These are phyloP conservation scores for Debaryomyces sp. DNA, from an alignment of 1,139 yeast species.

Conservation along the genomic window DNA sequence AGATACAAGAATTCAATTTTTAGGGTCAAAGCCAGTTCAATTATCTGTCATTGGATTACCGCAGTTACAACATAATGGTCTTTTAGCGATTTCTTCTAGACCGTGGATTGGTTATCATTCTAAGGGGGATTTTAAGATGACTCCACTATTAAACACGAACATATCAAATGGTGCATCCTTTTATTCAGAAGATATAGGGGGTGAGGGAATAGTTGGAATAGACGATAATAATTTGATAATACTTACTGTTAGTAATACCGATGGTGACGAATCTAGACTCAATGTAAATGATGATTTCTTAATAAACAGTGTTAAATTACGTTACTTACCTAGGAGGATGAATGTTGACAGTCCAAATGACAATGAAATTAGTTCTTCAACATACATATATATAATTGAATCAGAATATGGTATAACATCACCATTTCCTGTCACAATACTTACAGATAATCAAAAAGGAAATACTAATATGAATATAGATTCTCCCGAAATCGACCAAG, in stretches of 20 bases:
- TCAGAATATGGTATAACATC: slow-evolving; percentile 46
- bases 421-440: slow-evolving; percentile 21
- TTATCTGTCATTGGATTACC: slow-evolving; percentile 40
- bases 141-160: slow-evolving; percentile 42
- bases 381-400: slow-evolving; percentile 42
- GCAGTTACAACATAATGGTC: slow-evolving; percentile 20
- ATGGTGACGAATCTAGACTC: slow-evolving; percentile 25
- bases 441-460: neutral
- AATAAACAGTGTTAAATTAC: slow-evolving; percentile 44
- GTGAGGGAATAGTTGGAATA: slow-evolving; percentile 66
- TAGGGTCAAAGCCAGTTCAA: slow-evolving; percentile 67
- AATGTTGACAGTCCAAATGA: slow-evolving; percentile 22
- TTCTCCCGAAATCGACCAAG: slow-evolving; percentile 21
- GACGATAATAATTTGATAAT: slow-evolving; percentile 56
- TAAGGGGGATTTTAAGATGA: slow-evolving; percentile 34
- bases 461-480: neutral
- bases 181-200: slow-evolving; percentile 63
- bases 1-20: slow-evolving; percentile 70
- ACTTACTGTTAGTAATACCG: slow-evolving; percentile 52
- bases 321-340: slow-evolving; percentile 58
- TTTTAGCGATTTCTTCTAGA: slow-evolving; percentile 46
- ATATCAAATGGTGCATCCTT: slow-evolving; percentile 51
- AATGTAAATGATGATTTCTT: slow-evolving; percentile 50
- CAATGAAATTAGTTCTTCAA: slow-evolving; percentile 11
- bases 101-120: slow-evolving; percentile 40